These are phyloP conservation scores for Arabidopsis hybrid DNA, from an alignment of 441 rosid genomes.

Conservation along the genomic window DNA sequence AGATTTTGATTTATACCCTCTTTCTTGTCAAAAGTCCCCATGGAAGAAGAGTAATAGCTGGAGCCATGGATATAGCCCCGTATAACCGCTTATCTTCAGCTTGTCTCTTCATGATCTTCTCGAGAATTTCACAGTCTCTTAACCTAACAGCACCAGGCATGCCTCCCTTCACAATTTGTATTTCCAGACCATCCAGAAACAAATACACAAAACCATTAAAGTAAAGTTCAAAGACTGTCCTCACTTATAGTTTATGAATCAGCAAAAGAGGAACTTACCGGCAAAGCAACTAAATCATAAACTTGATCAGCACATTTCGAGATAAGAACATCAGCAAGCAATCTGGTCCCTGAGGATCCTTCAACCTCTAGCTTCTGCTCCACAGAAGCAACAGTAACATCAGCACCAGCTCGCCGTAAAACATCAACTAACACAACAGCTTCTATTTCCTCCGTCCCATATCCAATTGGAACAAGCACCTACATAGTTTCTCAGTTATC, in stretches of 20 bases:
- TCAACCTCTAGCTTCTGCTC: constrained; percentile 85
- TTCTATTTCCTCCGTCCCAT: constrained; percentile 95
- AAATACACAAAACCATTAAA: too few relatives aligned
- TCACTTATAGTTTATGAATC: constrained; percentile 2
- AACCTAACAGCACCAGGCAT: constrained; percentile 96
- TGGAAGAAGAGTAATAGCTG: constrained; percentile 92
- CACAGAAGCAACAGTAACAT: constrained; percentile 87
- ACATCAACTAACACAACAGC: constrained; percentile 83
- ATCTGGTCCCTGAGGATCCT: constrained; percentile 71
- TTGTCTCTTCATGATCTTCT: constrained; percentile 73
- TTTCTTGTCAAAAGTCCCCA: constrained; percentile 88
- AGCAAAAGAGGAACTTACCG: constrained; percentile 57
- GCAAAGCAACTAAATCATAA: constrained; percentile 90
- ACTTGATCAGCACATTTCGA: constrained; percentile 62
- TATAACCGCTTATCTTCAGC: constrained; percentile 75
- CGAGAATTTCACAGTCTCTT: constrained; percentile 77
- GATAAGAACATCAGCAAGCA: constrained; percentile 83
- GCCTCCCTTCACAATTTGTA: constrained; percentile 72
- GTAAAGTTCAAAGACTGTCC: too few relatives aligned
- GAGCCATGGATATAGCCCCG: constrained; percentile 95
- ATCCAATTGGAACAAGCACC: constrained; percentile 91
- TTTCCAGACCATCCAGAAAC: background rate
- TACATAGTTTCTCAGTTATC: constrained; percentile 32
- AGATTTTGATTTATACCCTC: constrained; percentile 53
- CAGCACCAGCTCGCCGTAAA: constrained; percentile 91